Conservation (phyloP, 192 early-diverging fungal species). For the Mortierella alpina region DNA sequence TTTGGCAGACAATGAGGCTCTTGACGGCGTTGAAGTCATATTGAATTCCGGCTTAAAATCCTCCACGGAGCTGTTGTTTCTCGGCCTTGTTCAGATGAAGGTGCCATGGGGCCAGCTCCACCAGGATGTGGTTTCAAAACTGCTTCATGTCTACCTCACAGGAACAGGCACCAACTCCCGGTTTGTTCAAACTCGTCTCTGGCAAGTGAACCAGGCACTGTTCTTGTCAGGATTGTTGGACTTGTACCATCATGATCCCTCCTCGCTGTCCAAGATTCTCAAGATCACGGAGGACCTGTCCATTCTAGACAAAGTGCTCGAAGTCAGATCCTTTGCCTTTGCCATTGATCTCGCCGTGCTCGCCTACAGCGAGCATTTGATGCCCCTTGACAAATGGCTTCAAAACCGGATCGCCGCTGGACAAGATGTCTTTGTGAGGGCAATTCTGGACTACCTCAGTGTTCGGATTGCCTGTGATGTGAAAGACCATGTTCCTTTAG, state of each 20-base stretch:
- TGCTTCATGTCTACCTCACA: slow-evolving; percentile 74
- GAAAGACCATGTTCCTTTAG: slow-evolving; percentile 35
- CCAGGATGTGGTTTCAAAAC: slow-evolving; percentile 69
- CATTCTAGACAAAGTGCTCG: slow-evolving; percentile 75
- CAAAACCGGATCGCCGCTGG: slow-evolving; percentile 74
- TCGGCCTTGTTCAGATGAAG: slow-evolving; percentile 74
- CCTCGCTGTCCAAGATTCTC: slow-evolving; percentile 67
- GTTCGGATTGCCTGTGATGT: slow-evolving; percentile 69
- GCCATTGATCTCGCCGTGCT: slow-evolving; percentile 84
- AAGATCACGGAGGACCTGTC: slow-evolving; percentile 85
- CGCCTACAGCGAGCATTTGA: slow-evolving; percentile 78
- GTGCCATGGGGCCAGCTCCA: slow-evolving; percentile 65
- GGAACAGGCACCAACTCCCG: slow-evolving; percentile 66
- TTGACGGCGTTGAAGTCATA: slow-evolving; percentile 71
- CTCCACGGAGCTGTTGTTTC: slow-evolving; percentile 78
- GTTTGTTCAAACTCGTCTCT: slow-evolving; percentile 77
- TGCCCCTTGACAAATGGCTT: slow-evolving; percentile 90
- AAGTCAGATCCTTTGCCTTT: slow-evolving; percentile 74
- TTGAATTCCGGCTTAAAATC: slow-evolving; percentile 70
- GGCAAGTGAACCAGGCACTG: slow-evolving; percentile 70
- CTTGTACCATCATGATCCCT: slow-evolving; percentile 77
- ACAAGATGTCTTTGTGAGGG: slow-evolving; percentile 73
- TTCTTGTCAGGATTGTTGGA: slow-evolving; percentile 74
- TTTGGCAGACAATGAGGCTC: slow-evolving; percentile 60
- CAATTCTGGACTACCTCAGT: slow-evolving; percentile 80